Conservation (phyloP, 148 eudicot species). For the Chenopodium quinoa region DNA sequence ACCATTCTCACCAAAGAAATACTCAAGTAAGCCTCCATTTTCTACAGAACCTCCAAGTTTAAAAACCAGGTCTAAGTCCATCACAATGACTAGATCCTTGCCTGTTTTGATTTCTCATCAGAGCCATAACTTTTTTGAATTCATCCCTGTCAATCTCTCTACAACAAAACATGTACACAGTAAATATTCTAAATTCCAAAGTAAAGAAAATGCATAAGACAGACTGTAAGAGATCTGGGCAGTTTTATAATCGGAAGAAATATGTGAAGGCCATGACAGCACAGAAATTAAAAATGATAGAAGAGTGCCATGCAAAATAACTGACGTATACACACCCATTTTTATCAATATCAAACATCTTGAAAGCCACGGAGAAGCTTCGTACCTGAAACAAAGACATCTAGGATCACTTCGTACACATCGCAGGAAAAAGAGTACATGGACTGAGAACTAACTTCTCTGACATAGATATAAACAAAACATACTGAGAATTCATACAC, state of each 20-base stretch:
- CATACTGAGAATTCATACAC: background rate
- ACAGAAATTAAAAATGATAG: background rate
- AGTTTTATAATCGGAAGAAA: background rate
- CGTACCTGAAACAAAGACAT: conserved; percentile 46
- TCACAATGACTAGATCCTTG: conserved; percentile 74
- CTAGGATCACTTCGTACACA: background rate
- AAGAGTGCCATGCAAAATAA: background rate
- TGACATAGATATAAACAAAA: background rate
- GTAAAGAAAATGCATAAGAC: background rate
- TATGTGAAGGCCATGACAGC: background rate
- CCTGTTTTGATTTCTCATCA: conserved; percentile 69
- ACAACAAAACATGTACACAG: conserved; percentile 8
- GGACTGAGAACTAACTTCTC: background rate
- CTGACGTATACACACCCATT: conserved; percentile 45
- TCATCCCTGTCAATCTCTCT: conserved; percentile 78
- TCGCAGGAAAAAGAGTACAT: background rate
- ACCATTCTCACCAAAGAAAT: conserved; percentile 81
- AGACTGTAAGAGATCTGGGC: background rate
- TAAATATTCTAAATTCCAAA: conserved; percentile 5
- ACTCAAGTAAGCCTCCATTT: conserved; percentile 77
- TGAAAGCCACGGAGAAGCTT: conserved; percentile 63
- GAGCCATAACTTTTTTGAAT: conserved; percentile 61
- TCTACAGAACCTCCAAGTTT: conserved; percentile 57
- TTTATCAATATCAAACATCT: conserved; percentile 64
- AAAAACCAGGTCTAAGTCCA: conserved; percentile 68